Evolutionary conservation across 169 alveolate species (phyloP).

Genomic region (Plasmodium berghei): DNA sequence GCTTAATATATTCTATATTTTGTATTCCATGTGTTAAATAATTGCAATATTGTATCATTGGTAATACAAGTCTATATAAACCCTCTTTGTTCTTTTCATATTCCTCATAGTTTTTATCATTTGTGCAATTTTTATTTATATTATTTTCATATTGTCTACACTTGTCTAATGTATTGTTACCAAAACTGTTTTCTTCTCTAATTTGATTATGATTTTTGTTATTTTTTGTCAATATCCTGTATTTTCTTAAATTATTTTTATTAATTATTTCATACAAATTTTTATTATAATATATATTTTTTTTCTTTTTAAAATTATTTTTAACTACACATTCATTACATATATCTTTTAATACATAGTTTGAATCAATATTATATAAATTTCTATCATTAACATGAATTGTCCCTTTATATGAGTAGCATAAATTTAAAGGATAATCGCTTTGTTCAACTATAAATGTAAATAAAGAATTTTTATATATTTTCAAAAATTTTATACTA

Average conservation of each 20-base stretch:
- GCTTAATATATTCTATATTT: conserved; percentile 11
- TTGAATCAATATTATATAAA: background rate
- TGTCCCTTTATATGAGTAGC: conserved; percentile 21
- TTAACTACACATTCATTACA: background rate
- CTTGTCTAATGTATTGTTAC: background rate
- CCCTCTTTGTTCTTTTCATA: background rate
- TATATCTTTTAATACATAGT: background rate
- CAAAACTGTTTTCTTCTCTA: background rate
- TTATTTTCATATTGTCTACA: no score
- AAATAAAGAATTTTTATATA: conserved; percentile 24
- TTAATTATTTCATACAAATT: background rate
- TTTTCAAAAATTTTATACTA: conserved; percentile 15
- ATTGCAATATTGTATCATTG: background rate
- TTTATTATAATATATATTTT: background rate
- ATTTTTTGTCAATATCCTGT: background rate
- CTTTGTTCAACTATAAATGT: conserved; percentile 31
- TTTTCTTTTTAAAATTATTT: background rate
- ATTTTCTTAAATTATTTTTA: background rate
- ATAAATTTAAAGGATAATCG: conserved; percentile 26
- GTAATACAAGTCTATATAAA: background rate
- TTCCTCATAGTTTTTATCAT: background rate
- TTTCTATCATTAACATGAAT: conserved; percentile 4
- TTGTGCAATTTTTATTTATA: no score
- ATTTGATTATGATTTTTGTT: no score
- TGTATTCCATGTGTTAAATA: conserved; percentile 27